Evolutionary conservation across 148 eudicot genomes (phyloP).

Genomic region (Cornus florida): DNA sequence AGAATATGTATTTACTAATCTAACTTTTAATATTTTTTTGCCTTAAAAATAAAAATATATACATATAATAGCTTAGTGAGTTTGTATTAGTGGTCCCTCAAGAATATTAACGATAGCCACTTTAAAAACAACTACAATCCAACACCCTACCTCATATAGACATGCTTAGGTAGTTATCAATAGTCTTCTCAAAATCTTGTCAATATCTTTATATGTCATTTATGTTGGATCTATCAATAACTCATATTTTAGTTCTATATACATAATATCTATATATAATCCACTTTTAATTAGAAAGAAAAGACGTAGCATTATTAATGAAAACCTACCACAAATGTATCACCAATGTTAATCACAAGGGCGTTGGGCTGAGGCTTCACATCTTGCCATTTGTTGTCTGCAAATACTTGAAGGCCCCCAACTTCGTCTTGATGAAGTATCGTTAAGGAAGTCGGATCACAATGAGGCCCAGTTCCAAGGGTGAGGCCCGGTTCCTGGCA

Average conservation of each 20-base stretch:
- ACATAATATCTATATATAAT: no score
- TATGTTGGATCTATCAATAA: no score
- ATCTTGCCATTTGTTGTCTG: slow-evolving; percentile 40
- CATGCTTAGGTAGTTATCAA: neutral
- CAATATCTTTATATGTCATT: neutral
- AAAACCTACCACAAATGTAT: slow-evolving; percentile 45
- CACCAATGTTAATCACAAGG: slow-evolving; percentile 47
- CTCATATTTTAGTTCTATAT: no score
- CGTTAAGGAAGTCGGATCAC: slow-evolving; percentile 49
- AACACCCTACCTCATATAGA: neutral
- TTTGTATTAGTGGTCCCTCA: neutral
- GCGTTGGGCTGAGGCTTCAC: slow-evolving; percentile 35
- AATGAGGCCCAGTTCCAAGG: slow-evolving; percentile 54
- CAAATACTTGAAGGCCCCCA: slow-evolving; percentile 46
- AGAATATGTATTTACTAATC: no score
- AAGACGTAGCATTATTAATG: neutral
- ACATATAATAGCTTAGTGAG: neutral
- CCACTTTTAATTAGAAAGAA: neutral
- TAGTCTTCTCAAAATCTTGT: neutral
- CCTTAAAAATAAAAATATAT: no score
- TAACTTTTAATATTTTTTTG: no score
- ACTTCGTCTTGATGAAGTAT: slow-evolving; percentile 52
- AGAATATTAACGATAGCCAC: no score
- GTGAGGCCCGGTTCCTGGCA: slow-evolving; percentile 37
- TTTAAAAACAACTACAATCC: slow-evolving; percentile 5